Evolutionary conservation across 495 filamentous ascomycete species (phyloP).

Genomic region (Talaromyces liani): DNA sequence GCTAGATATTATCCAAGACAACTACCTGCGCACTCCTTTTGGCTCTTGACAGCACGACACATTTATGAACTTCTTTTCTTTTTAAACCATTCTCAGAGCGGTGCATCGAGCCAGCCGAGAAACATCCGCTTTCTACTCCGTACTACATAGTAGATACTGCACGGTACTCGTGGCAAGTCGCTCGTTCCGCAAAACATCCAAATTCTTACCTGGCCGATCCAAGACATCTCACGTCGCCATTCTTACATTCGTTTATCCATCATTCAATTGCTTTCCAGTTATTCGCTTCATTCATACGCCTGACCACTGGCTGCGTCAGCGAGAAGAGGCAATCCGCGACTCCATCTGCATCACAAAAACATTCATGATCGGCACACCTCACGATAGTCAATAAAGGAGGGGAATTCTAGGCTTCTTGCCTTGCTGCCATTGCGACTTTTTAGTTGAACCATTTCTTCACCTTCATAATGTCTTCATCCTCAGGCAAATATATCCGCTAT

Average conservation of each 20-base stretch:
- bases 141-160: not conserved
- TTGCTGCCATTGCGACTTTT: not conserved
- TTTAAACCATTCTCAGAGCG: not conserved
- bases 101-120: not conserved
- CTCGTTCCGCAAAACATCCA: not conserved
- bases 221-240: not conserved
- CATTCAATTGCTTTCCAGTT: not conserved
- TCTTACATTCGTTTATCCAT: not conserved
- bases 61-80: not conserved
- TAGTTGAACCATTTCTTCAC: not conserved
- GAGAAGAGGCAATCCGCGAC: not conserved
- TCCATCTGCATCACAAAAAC: not conserved
- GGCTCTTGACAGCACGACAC: not conserved
- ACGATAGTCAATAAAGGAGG: not conserved
- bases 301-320: not conserved
- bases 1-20: not conserved
- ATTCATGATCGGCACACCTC: not conserved
- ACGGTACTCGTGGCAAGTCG: not conserved
- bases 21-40: not conserved
- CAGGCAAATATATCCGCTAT: conserved; percentile 74
- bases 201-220: not conserved
- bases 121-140: not conserved
- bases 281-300: not conserved
- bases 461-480: conserved; percentile 55
- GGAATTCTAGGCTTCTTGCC: not conserved